Base-by-base conservation (phyloP, 1,284 basidiomycete genomes). In the Cutaneotrichosporon sp. region DNA sequence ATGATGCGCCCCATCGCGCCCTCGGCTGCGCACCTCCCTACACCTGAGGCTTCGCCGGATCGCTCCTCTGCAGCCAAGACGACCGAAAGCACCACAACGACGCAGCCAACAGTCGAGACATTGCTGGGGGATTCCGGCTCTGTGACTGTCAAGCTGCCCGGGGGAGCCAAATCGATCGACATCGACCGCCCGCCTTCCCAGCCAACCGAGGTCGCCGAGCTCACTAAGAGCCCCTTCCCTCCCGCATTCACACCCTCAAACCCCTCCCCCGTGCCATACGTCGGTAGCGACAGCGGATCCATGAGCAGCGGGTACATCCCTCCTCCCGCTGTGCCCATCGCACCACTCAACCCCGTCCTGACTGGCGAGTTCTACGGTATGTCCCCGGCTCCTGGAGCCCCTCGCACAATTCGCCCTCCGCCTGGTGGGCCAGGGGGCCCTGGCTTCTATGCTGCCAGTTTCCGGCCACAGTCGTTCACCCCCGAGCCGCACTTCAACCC, bases 301-400 rank as follows among this genome's bases (percentile, higher is more conserved):
- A 62, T 64, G 20, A 54, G 57, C 57, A 53, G 53, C 38, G 52
- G 25, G 22, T 59, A 52, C 41, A 26, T 59, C 17, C 52, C 42
- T 42, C 48, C 42, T 6, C 38, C 43, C 5, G 26, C 17, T 17
- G 42, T 51, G n/a, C n/a, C n/a, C n/a, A n/a, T n/a, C n/a, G n/a
- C n/a, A n/a, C n/a, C n/a, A n/a, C n/a, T n/a, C n/a, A n/a, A n/a
- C 26, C 42, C 37, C 29, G 38, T 52, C 29, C 38, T 82, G 44
- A 82, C 84, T 49, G 88, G 87, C 32, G 80, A 86, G 74, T 79
- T 86, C 22, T 90, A 84, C 68, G n/a, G n/a, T n/a, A 67, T 88
- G 51, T 17, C 50, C 39, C 37, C 31, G 25, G 84, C 84, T 34
- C 22, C 14, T 9, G 29, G 29, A 9, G 29, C 29, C 9, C 29